Conservation (phyloP, 805 yeast genomes). For the Nakazawaea wyomingensis region DNA sequence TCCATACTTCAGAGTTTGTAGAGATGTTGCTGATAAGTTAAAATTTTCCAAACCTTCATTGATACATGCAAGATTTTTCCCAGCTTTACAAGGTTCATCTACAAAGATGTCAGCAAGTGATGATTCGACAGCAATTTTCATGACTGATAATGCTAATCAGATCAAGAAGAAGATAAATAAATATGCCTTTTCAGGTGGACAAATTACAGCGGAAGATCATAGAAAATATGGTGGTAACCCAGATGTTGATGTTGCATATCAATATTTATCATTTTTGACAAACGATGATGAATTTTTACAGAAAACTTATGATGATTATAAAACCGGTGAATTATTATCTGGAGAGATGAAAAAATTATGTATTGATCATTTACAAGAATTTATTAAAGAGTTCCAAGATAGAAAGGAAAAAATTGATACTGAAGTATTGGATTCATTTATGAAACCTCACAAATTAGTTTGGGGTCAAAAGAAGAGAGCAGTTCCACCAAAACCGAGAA, state of each 20-base stretch:
- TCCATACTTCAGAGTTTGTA: conserved; percentile 94
- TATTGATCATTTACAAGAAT: conserved; percentile 72
- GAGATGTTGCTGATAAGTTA: conserved; percentile 95
- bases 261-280: conserved; percentile 82
- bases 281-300: conserved; percentile 81
- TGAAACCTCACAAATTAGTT: conserved; percentile 78
- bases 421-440: conserved; percentile 56
- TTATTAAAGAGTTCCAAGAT: conserved; percentile 78
- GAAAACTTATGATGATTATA: conserved; percentile 58
- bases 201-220: conserved; percentile 83
- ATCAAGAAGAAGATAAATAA: conserved; percentile 93
- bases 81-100: conserved; percentile 94
- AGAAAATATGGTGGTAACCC: conserved; percentile 88
- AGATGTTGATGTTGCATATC: conserved; percentile 92
- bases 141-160: conserved; percentile 92
- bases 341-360: conserved; percentile 92
- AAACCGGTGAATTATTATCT: conserved; percentile 74
- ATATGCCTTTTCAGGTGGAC: conserved; percentile 95
- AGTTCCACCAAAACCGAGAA: conserved; percentile 59
- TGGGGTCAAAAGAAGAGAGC: conserved; percentile 71
- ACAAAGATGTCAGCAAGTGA: conserved; percentile 97
- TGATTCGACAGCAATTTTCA: conserved; percentile 84
- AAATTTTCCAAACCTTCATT: conserved; percentile 87
- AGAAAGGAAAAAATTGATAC: conserved; percentile 65
- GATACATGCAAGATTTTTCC: conserved; percentile 93